phyloP scores from a whole-genome alignment of 176 grass and related monocot genomes.

The Cocos nucifera region DNA sequence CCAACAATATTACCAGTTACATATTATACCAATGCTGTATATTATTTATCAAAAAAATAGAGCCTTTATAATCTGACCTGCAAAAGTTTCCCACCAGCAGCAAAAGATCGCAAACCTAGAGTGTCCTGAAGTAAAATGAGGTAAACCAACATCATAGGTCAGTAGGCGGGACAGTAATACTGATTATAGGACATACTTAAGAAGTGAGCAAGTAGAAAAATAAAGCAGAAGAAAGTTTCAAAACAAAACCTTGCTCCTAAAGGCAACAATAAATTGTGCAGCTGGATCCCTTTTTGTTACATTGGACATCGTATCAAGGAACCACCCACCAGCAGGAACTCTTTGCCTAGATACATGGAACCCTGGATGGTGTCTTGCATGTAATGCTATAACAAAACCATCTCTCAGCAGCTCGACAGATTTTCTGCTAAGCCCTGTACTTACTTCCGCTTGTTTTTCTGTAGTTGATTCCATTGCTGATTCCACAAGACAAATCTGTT shows the following conservation, averaged over 20 bases:
- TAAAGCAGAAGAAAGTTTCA: slow-evolving; percentile 7
- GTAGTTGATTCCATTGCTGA: slow-evolving; percentile 57
- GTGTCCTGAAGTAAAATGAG: slow-evolving; percentile 47
- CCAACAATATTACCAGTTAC: neutral
- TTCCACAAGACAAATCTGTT: slow-evolving; percentile 56
- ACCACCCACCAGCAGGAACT: slow-evolving; percentile 64
- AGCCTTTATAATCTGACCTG: slow-evolving; percentile 37
- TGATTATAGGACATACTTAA: no score
- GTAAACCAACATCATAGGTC: neutral
- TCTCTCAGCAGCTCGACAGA: slow-evolving; percentile 57
- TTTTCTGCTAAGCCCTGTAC: slow-evolving; percentile 28
- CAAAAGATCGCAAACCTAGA: slow-evolving; percentile 77
- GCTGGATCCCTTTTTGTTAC: slow-evolving; percentile 87
- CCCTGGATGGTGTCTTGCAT: slow-evolving; percentile 53
- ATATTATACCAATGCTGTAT: no score
- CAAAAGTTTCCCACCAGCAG: slow-evolving; percentile 83
- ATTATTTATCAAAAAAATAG: no score
- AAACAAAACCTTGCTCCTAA: slow-evolving; percentile 60
- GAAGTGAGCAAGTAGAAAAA: slow-evolving; percentile 6
- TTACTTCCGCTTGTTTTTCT: slow-evolving; percentile 27
- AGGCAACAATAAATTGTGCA: slow-evolving; percentile 80
- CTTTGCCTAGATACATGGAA: slow-evolving; percentile 70
- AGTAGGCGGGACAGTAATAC: no score
- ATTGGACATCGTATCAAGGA: slow-evolving; percentile 80
- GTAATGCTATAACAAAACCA: slow-evolving; percentile 77